A percentile compares a stretch with the other conserved stretches of the same genome.
Evolutionary conservation across 2,329 filamentous ascomycete genomes (phyloP).

Genomic region (Sphaerulina vaccinii): DNA sequence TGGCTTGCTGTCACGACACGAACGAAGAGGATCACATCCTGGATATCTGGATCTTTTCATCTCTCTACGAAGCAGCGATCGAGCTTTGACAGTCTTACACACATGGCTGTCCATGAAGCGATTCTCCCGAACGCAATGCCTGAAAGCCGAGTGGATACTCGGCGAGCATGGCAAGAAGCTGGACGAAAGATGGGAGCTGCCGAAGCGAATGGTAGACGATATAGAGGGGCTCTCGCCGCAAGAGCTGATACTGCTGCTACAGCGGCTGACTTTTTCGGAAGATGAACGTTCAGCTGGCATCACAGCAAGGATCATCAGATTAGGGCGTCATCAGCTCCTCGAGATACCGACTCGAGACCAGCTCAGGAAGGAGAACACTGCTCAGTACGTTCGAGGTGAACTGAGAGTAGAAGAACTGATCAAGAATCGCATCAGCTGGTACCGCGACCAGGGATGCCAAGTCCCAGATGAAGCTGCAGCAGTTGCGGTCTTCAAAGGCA

Average conservation of each 20-base stretch:
- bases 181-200: conserved; percentile 8
- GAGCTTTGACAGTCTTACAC: conserved; percentile 46
- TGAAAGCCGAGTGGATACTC: conserved; percentile 12
- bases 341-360: conserved; percentile 20
- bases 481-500: conserved; percentile 41
- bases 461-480: conserved; percentile 38
- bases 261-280: not conserved
- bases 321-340: conserved; percentile 28
- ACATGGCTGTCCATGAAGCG: conserved; percentile 37
- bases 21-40: conserved; percentile 9
- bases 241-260: conserved; percentile 8
- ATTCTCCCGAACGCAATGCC: conserved; percentile 35
- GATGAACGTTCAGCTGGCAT: not conserved
- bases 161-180: not conserved
- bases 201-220: conserved; percentile 5
- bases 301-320: not conserved
- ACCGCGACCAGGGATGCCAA: conserved; percentile 40
- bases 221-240: conserved; percentile 6
- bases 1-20: conserved; percentile 3
- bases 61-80: conserved; percentile 46
- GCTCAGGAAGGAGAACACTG: conserved; percentile 32
- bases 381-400: conserved; percentile 44
- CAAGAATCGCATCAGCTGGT: conserved; percentile 41
- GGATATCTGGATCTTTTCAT: conserved; percentile 42
- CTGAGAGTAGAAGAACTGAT: conserved; percentile 25